Evolutionary conservation across 441 rosid species (phyloP).

Genomic region (Kokia cookei): DNA sequence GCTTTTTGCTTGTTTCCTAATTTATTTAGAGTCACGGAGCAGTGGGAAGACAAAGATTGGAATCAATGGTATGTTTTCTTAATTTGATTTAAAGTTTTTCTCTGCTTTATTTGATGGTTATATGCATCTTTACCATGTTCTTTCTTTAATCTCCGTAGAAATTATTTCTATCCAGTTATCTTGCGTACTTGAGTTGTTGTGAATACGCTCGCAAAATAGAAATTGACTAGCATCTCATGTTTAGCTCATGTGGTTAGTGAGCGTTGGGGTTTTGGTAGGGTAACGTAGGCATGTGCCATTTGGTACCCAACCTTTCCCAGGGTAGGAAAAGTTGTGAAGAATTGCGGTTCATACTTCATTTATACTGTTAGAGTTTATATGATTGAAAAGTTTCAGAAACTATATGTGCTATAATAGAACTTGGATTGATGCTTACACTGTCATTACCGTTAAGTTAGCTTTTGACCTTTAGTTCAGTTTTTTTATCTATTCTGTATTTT

Average conservation of each 20-base stretch:
- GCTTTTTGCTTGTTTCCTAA: constrained; percentile 13
- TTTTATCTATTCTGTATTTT: neutral
- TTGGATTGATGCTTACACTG: neutral
- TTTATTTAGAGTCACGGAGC: constrained; percentile 39
- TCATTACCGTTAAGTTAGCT: neutral
- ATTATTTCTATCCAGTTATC: neutral
- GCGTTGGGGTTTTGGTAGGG: neutral
- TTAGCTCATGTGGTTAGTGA: neutral
- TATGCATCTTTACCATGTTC: neutral
- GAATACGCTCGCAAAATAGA: neutral
- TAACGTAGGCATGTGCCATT: neutral
- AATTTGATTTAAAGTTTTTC: neutral
- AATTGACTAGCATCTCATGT: neutral
- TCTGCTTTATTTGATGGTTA: neutral
- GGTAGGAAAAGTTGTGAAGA: neutral
- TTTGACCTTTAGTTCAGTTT: neutral
- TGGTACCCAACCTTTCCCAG: neutral
- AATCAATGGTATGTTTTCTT: constrained; percentile 66
- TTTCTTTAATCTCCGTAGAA: neutral
- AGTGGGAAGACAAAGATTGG: constrained; percentile 71
- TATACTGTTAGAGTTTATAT: neutral
- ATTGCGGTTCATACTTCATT: neutral
- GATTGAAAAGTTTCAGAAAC: neutral
- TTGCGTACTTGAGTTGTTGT: neutral
- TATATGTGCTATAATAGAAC: neutral